Conservation (phyloP, 1,284 basidiomycete genomes). For the Tetrapyrgos nigripes region DNA sequence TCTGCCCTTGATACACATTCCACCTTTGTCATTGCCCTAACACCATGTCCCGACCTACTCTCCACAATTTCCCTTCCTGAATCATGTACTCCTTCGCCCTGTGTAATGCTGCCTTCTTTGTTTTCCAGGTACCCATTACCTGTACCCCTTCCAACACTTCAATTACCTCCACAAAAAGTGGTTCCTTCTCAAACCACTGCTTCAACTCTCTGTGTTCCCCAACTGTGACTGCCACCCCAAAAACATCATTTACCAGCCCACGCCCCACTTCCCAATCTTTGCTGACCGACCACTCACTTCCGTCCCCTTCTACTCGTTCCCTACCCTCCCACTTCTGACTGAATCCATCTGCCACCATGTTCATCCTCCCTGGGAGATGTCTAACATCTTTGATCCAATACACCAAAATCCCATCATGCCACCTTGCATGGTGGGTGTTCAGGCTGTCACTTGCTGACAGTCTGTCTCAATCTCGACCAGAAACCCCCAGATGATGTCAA, state of each 20-base stretch:
- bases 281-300: conserved; percentile 37
- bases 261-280: conserved; percentile 1
- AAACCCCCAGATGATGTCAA: no score
- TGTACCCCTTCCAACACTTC: conserved; percentile 26
- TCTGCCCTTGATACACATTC: conserved; percentile 24
- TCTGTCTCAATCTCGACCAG: no score
- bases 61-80: conserved; percentile 32
- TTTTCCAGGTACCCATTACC: not conserved
- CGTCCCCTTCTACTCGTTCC: conserved; percentile 29
- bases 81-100: conserved; percentile 36
- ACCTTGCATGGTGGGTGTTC: conserved; percentile 15
- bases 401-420: conserved; percentile 21
- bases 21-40: conserved; percentile 19
- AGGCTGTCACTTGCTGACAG: conserved; percentile 21
- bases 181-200: conserved; percentile 31
- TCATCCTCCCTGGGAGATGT: conserved; percentile 19
- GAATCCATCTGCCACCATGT: conserved; percentile 20
- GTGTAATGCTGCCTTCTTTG: conserved; percentile 29
- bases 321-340: conserved; percentile 18
- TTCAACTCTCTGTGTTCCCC: conserved; percentile 10
- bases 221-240: conserved; percentile 20
- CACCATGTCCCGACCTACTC: conserved; percentile 21
- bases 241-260: conserved; percentile 38
- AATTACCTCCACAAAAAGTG: conserved; percentile 33
- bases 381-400: conserved; percentile 20